Percentiles rank a stretch among this genome's conserved stretches.
Conservation (phyloP, 2,329 filamentous ascomycete species). For the Fragosphaeria purpurea region DNA sequence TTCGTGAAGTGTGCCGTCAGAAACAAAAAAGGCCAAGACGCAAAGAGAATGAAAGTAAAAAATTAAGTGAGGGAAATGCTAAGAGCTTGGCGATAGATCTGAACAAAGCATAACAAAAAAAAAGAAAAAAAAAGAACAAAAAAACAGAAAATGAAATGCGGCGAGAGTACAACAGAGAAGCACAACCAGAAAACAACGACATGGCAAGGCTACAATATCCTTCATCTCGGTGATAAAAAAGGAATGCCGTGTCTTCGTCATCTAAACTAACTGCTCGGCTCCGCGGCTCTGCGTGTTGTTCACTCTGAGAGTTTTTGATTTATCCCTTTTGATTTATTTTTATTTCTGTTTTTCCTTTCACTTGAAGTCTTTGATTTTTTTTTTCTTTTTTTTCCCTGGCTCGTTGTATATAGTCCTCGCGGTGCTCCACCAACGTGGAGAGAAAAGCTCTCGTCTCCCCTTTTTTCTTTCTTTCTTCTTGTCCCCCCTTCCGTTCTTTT, state of each 20-base stretch:
- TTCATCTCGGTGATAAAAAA: neutral
- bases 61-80: neutral
- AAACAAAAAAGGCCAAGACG: neutral
- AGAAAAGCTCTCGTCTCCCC: neutral
- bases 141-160: neutral
- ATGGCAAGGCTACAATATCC: too few relatives aligned
- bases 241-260: neutral
- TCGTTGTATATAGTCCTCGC: neutral
- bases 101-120: neutral
- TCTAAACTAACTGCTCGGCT: neutral
- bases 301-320: neutral
- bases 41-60: neutral
- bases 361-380: neutral
- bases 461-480: neutral
- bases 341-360: too few relatives aligned
- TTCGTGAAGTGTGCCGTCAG: neutral
- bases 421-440: too few relatives aligned
- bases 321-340: neutral
- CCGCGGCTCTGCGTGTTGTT: neutral
- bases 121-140: neutral
- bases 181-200: too few relatives aligned
- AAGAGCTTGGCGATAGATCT: neutral
- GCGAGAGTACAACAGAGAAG: too few relatives aligned
- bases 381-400: neutral
- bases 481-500: neutral